Evolutionary conservation across 352 stramenopile species (phyloP), one percentile per base, ranked within the genome.

Genomic region (Phytophthora multivora): DNA sequence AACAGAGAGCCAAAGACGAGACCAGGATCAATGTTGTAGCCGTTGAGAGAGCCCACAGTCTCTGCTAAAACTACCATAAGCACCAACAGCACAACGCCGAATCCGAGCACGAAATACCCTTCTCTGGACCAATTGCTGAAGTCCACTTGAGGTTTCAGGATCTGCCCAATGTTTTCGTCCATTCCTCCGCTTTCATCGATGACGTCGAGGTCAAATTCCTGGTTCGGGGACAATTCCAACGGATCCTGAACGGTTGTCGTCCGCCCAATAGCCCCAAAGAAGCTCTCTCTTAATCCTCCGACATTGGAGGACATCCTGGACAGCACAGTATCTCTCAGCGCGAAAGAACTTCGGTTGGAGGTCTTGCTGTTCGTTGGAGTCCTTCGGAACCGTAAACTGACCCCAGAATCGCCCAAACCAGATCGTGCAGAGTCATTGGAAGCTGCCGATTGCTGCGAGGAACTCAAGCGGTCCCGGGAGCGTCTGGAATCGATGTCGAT

Each of bases 1-100:
- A 90, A 66, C 3, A 94, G 52, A 15, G 86, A 90, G 30, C 86
- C 86, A 51, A 92, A 88, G 2, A 94, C 81, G 15, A 92, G 71
- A 0, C 86, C 86, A 2, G 79, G 68, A 53, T 94, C 76, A 30
- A 89, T 87, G 28, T 54, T 63, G 62, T 92, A 99, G 82, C 96
- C 98, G 60, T 98, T 91, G 9, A 93, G 64, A 0, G 21, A 47
- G 7, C 66, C 45, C 1, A 75, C 66, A 3, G 65, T 61, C 38
- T 89, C 46, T 4, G 83, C 63, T 18, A 83, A 58, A 0, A 69
- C 42, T 10, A 76, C 57, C 31, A 75, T 87, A 1, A 79, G 10
- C 16, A 90, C 16, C 10, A 90, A 19, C 12, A 80, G 75, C 19
- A 73, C 41, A n/a, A 80, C 19, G 0, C 77, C 80, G 1, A 90